A percentile compares a stretch with the other conserved stretches of the same genome.
These are phyloP conservation scores for Aquilaria agallochum DNA, from an alignment of 441 rosid genomes.

Conservation along the genomic window DNA sequence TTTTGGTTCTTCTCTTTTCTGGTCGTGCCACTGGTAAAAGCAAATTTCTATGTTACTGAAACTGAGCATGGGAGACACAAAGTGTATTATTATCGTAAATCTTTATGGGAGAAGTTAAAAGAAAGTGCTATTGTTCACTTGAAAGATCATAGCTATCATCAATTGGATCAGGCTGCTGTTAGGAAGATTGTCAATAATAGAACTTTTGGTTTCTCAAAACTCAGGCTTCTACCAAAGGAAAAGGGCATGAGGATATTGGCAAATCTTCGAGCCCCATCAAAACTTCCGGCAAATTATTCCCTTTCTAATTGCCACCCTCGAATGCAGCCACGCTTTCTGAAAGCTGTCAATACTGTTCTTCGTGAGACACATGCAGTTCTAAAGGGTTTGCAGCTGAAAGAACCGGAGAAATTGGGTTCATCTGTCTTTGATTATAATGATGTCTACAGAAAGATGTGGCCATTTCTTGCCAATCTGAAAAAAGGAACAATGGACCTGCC, in stretches of 20 bases:
- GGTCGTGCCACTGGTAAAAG: slow-evolving; percentile 63
- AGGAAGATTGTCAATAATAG: slow-evolving; percentile 33
- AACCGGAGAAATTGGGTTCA: slow-evolving; percentile 70
- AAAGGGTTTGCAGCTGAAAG: slow-evolving; percentile 62
- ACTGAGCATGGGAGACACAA: slow-evolving; percentile 66
- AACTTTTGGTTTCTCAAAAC: slow-evolving; percentile 63
- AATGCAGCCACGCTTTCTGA: slow-evolving; percentile 23
- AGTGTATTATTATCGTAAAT: slow-evolving; percentile 60
- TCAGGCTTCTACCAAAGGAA: slow-evolving; percentile 69
- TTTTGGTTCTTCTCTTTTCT: slow-evolving; percentile 72
- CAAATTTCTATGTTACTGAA: slow-evolving; percentile 86
- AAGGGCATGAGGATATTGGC: slow-evolving; percentile 68
- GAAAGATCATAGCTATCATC: slow-evolving; percentile 34
- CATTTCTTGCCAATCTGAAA: slow-evolving; percentile 54
- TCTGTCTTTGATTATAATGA: slow-evolving; percentile 87
- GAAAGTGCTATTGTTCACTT: slow-evolving; percentile 33
- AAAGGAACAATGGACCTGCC: slow-evolving; percentile 39
- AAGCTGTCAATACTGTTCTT: slow-evolving; percentile 53
- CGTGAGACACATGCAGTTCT: slow-evolving; percentile 70
- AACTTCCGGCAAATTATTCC: slow-evolving; percentile 20
- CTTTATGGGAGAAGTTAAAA: slow-evolving; percentile 58
- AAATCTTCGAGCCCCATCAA: slow-evolving; percentile 62
- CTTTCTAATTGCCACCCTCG: slow-evolving; percentile 12
- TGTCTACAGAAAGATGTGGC: slow-evolving; percentile 63
- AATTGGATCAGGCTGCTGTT: slow-evolving; percentile 42